Evolutionary conservation across 2,329 filamentous ascomycete genomes (phyloP).

Genomic region (Ilyonectria destructans): DNA sequence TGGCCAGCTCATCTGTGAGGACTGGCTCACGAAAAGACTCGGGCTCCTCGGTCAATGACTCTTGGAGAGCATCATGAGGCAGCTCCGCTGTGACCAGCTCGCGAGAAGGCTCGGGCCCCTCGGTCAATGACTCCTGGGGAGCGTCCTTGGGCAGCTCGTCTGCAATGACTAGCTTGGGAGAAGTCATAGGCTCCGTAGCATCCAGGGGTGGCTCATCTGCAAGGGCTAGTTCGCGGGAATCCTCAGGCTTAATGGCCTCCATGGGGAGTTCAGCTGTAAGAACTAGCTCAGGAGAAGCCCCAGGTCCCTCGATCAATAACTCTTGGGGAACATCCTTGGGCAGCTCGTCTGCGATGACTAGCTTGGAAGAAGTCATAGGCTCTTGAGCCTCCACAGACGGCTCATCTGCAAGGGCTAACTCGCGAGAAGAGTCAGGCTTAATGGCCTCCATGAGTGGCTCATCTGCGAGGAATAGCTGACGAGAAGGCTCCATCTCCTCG

Average conservation of each 20-base stretch:
- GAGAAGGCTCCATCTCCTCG: slow-evolving; percentile 52
- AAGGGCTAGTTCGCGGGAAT: slow-evolving; percentile 12
- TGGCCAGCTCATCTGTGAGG: slow-evolving; percentile 4
- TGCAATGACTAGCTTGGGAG: slow-evolving; percentile 8
- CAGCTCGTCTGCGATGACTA: background rate
- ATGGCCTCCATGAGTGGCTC: slow-evolving; percentile 4
- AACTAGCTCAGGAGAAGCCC: slow-evolving; percentile 15
- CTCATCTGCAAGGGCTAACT: background rate
- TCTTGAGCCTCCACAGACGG: background rate
- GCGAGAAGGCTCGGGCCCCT: slow-evolving; percentile 17
- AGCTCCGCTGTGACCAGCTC: slow-evolving; percentile 1
- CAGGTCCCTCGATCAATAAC: background rate
- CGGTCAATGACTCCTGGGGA: background rate
- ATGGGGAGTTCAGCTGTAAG: slow-evolving; percentile 4
- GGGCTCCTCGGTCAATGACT: background rate
- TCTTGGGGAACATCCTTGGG: background rate
- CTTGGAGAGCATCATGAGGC: background rate
- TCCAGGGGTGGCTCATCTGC: background rate
- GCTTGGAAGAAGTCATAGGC: slow-evolving; percentile 11
- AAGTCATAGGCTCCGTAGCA: slow-evolving; percentile 8
- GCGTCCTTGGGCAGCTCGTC: slow-evolving; percentile 4
- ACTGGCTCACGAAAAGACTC: slow-evolving; percentile 18
- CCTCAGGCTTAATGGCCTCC: background rate
- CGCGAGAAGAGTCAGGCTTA: slow-evolving; percentile 5
- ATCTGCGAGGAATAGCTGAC: slow-evolving; percentile 2